Base-by-base conservation (phyloP, 768 basidiomycete genomes). In the Mycena venus region DNA sequence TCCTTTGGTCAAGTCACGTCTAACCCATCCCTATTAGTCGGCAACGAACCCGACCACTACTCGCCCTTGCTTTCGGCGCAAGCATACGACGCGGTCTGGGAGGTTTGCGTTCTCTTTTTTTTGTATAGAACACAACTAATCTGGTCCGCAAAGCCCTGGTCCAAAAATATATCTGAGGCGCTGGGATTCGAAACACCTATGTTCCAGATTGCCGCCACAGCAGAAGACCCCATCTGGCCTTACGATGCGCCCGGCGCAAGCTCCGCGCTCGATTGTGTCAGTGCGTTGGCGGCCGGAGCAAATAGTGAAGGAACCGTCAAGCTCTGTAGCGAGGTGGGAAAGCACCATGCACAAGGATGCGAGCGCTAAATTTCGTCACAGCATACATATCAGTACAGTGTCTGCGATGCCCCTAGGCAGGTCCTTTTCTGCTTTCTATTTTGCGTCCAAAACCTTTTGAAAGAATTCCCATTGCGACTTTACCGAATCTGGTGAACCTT, bases 41-140 rank as follows among this genome's bases (percentile, higher is more conserved):
- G 90, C 25, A 90, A 90, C 61, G 90, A 90, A 79, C 89, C 89
- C 2, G 89, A 90, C 77, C 88, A 90, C 42, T 90, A 89, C 72
- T 66, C 72, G 12, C 72, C 82, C 83, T 44, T 38, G 74, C 12
- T 87, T 86, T 73, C 85, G 2, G 85, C 89, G 31, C 79, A 85
- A 72, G 86, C 81, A 25, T 90, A 90, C 73, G 83, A 85, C 4
- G 76, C 77, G 17, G 83, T 84, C 17, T 90, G 89, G 89, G 84
- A 82, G 78, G 89, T 88, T 76, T 61, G 82, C 47, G 8, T 59
- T 34, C 32, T 25, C 66, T 59, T 21, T 51, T 8, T 47, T 34
- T 34, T 17, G 21, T 44, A 12, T 4, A 42, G 60, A 2, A 8
- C n/a, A 19, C 10, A 29, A 47, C 44, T 7, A 49, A 14, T 14